Evolutionary conservation across 805 yeast genomes (phyloP), one percentile per base, ranked within the genome.

Genomic region (Candida endomychidarum): DNA sequence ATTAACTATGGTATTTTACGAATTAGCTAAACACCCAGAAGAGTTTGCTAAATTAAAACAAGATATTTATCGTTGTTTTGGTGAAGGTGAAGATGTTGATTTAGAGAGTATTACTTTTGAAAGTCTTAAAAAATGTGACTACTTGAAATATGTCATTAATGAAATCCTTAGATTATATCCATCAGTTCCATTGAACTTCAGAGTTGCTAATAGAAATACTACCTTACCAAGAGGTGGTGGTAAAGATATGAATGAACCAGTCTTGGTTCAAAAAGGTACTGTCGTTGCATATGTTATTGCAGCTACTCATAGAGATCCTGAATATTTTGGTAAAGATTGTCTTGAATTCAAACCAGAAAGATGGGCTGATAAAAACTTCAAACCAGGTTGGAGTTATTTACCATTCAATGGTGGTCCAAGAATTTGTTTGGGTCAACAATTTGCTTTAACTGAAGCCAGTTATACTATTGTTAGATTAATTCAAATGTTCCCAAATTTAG

Each of bases 331-430:
- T 34, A 53, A 60, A 31, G 76, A 74, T 38, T 69, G 74, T 16
- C 45, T 51, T n/a, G 65, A 46, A 37, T 75, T 70, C 53, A 56
- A 58, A 14, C 80, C 80, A 3, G 76, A 71, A 47, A 61, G 80
- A 39, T 75, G 80, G 80, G 57, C 52, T 20, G 61, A 61, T 18
- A 54, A 50, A 30, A 61, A 59, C 40, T 46, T 50, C 24, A 55
- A 54, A 31, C 55, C 62, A 24, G 67, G 72, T 7, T 74, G 78
- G 78, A 72, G 69, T 21, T 74, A 69, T 53, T 54, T 74, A 22
- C 78, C 79, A 18, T 74, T 74, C 58, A 73, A 74, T 48, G 80
- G 80, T 32, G 80, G 80, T 5, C 79, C 80, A 16, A 57, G 80
- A 45, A 73, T 75, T 42, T 75, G 80, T 51, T 58, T 75, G 39